These are phyloP conservation scores for Pythium phragmitis DNA, from an alignment of 352 stramenopile genomes.

Conservation along the genomic window DNA sequence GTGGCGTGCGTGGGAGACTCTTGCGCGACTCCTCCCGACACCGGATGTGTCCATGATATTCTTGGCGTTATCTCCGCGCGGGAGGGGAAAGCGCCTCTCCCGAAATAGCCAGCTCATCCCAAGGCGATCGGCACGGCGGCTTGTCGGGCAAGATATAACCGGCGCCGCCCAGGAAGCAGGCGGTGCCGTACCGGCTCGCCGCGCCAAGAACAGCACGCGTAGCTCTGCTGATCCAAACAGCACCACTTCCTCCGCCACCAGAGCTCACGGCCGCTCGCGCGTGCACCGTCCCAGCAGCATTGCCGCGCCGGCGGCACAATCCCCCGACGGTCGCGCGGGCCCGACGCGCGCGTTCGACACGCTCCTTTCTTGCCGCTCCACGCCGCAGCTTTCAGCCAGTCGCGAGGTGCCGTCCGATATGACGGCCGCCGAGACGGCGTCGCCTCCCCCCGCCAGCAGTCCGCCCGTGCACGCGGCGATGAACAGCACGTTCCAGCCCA, in stretches of 20 bases:
- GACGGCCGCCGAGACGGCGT: conserved; percentile 14
- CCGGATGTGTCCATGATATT: conserved; percentile 13
- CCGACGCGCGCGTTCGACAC: conserved; percentile 23
- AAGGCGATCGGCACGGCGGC: conserved; percentile 12
- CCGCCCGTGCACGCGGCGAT: conserved; percentile 28
- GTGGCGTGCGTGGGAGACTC: not conserved
- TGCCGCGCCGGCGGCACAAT: conserved; percentile 4
- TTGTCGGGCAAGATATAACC: conserved; percentile 32
- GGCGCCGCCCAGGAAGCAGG: conserved; percentile 10
- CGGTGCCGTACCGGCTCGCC: conserved; percentile 7
- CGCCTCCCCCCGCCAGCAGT: conserved; percentile 9
- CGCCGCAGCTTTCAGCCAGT: conserved; percentile 12
- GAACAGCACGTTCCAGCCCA: conserved; percentile 44
- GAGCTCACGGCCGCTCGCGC: not conserved
- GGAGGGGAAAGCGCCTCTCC: conserved; percentile 4
- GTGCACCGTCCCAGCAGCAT: conserved; percentile 7
- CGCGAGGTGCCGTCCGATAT: conserved; percentile 15
- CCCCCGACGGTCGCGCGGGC: conserved; percentile 2
- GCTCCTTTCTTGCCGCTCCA: conserved; percentile 20
- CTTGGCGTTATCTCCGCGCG: conserved; percentile 9
- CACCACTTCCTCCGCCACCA: not conserved
- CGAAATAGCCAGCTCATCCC: conserved; percentile 23
- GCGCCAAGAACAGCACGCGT: conserved; percentile 4
- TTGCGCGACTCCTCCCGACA: not conserved
- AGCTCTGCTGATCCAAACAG: not conserved